Evolutionary conservation across 129 eudicot species (phyloP).

Genomic region (Heracleum sosnowskyi): DNA sequence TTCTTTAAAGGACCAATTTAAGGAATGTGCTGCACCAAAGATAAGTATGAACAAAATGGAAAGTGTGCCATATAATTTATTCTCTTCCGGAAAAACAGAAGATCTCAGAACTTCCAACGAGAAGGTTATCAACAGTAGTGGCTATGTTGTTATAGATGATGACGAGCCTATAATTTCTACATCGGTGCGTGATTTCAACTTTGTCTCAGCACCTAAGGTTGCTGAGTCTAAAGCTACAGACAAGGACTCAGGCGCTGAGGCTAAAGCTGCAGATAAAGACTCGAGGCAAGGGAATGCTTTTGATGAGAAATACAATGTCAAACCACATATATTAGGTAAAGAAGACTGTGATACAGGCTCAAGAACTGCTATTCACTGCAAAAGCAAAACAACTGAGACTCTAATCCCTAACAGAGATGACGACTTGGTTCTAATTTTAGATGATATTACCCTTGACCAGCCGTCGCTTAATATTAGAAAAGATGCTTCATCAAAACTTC

Average conservation of each 20-base stretch:
- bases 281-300: conserved; percentile 12
- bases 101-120: conserved; percentile 21
- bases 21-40: conserved; percentile 21
- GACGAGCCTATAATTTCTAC: conserved; percentile 21
- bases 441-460: conserved; percentile 31
- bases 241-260: conserved; percentile 4
- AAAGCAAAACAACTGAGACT: neutral
- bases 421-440: conserved; percentile 20
- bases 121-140: conserved; percentile 6
- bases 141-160: conserved; percentile 28
- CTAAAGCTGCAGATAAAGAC: conserved; percentile 4
- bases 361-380: neutral
- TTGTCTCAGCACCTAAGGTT: conserved; percentile 15
- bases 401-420: conserved; percentile 23
- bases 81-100: conserved; percentile 21
- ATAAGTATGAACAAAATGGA: conserved; percentile 9
- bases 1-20: conserved; percentile 21
- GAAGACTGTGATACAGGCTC: conserved; percentile 16
- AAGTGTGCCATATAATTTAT: conserved; percentile 3
- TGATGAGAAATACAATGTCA: conserved; percentile 14
- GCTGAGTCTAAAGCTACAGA: conserved; percentile 6
- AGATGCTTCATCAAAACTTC: conserved; percentile 26
- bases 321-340: conserved; percentile 13
- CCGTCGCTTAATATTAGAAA: conserved; percentile 25
- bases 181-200: conserved; percentile 9